phyloP scores from a whole-genome alignment of 495 filamentous ascomycete genomes.

The Acidiella bohemica region DNA sequence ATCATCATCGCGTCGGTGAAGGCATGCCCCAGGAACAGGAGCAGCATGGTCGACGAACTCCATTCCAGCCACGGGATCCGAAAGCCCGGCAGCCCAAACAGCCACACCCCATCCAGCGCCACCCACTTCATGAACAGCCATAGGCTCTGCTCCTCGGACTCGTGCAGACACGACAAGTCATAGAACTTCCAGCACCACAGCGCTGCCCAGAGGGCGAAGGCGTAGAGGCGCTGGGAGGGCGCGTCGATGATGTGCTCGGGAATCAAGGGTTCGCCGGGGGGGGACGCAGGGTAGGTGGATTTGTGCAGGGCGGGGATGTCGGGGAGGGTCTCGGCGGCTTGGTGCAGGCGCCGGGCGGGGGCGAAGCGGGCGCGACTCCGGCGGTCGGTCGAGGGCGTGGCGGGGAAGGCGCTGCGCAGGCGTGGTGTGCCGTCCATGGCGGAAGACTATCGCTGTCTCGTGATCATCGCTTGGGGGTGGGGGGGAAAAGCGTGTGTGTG shows the following conservation, averaged over 20 bases:
- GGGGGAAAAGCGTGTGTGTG: too few relatives aligned
- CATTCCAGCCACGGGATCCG: conserved; percentile 94
- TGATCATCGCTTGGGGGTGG: conserved; percentile 2
- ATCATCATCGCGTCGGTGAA: conserved; percentile 70
- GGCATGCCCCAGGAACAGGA: conserved; percentile 53
- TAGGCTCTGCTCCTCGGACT: conserved; percentile 66
- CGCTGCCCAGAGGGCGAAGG: conserved; percentile 56
- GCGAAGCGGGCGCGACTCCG: conserved; percentile 26
- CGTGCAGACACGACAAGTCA: conserved; percentile 60
- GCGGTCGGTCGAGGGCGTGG: conserved; percentile 42
- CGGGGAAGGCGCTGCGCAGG: conserved; percentile 57
- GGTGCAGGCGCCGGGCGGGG: conserved; percentile 24
- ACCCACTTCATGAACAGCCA: conserved; percentile 91
- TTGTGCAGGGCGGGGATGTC: conserved; percentile 23
- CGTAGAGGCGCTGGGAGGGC: conserved; percentile 76
- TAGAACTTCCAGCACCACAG: conserved; percentile 70
- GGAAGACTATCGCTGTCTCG: conserved; percentile 29
- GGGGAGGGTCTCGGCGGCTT: conserved; percentile 23
- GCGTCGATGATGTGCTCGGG: conserved; percentile 65
- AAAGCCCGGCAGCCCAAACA: conserved; percentile 70
- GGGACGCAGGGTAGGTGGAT: conserved; percentile 7
- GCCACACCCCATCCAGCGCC: conserved; percentile 63
- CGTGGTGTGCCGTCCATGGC: conserved; percentile 65
- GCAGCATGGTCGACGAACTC: conserved; percentile 53
- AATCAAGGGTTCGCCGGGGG: conserved; percentile 48